Evolutionary conservation across 805 yeast species (phyloP).

Genomic region (Lipomyces orientalis): DNA sequence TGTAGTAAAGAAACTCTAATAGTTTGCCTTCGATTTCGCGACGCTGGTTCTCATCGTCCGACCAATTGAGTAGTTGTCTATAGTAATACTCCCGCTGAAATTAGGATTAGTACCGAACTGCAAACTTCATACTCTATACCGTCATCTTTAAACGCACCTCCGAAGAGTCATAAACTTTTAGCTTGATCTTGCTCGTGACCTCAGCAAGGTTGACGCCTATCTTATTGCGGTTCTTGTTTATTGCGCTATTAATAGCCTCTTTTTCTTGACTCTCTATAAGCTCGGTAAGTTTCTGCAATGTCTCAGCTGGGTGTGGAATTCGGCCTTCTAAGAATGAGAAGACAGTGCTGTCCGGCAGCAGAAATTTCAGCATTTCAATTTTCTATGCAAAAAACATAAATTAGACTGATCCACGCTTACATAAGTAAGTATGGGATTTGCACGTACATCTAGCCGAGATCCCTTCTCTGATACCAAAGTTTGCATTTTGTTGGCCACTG

Average conservation of each 20-base stretch:
- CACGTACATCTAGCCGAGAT: conserved; percentile 32
- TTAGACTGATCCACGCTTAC: neutral
- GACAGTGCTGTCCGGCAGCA: conserved; percentile 44
- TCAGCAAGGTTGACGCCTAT: conserved; percentile 38
- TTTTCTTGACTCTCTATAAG: conserved; percentile 49
- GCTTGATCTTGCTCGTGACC: conserved; percentile 46
- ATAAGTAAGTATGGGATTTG: neutral
- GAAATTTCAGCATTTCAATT: conserved; percentile 32
- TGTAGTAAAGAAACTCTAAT: conserved; percentile 61
- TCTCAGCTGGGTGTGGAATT: conserved; percentile 40
- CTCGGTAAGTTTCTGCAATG: conserved; percentile 39
- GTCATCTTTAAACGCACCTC: conserved; percentile 27
- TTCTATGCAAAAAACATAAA: conserved; percentile 10
- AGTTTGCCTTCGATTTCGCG: conserved; percentile 62
- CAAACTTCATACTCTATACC: neutral
- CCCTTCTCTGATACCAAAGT: conserved; percentile 34
- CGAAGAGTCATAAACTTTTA: conserved; percentile 58
- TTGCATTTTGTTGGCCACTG: conserved; percentile 34
- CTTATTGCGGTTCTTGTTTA: conserved; percentile 40
- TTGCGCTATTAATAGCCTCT: conserved; percentile 36
- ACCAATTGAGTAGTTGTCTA: conserved; percentile 59
- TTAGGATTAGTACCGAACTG: neutral
- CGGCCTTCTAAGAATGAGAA: conserved; percentile 42
- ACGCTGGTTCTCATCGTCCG: conserved; percentile 67
- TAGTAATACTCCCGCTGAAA: conserved; percentile 56